Percentiles rank a stretch among this genome's conserved stretches.
Conservation (phyloP, 2,329 filamentous ascomycete genomes). For the Lasiodiplodia sp. region DNA sequence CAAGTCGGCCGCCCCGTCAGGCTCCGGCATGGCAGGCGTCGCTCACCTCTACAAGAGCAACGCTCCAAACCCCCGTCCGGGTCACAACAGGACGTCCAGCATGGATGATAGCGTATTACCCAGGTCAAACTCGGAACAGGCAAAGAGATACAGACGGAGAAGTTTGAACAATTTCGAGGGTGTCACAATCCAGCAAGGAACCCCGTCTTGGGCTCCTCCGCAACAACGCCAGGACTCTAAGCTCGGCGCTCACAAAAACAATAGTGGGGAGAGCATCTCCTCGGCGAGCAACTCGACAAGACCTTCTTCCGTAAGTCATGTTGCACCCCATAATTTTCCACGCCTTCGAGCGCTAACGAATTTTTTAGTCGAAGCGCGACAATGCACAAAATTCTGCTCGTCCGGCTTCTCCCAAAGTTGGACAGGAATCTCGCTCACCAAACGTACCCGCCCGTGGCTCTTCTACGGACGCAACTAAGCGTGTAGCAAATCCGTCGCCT, state of each 20-base stretch:
- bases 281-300: constrained; percentile 42
- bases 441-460: constrained; percentile 44
- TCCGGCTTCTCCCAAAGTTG: constrained; percentile 24
- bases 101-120: constrained; percentile 75
- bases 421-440: constrained; percentile 29
- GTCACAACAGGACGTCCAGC: constrained; percentile 65
- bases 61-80: constrained; percentile 44
- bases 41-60: constrained; percentile 59
- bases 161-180: constrained; percentile 75
- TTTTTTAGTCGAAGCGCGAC: constrained; percentile 23
- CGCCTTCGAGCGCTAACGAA: not conserved
- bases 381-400: constrained; percentile 20
- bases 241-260: constrained; percentile 43
- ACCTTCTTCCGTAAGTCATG: constrained; percentile 42
- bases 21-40: constrained; percentile 62
- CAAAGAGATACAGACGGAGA: constrained; percentile 79
- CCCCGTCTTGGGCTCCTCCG: constrained; percentile 31
- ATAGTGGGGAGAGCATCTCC: constrained; percentile 48
- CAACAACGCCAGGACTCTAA: constrained; percentile 37
- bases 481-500: constrained; percentile 54
- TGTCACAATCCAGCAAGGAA: constrained; percentile 35
- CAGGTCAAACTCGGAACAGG: constrained; percentile 68
- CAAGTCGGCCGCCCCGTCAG: constrained; percentile 56
- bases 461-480: constrained; percentile 50
- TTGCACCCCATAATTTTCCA: not conserved